Percentiles rank a stretch among this genome's conserved stretches.
phyloP scores from a whole-genome alignment of 192 early-diverging fungal species.

The Nowakowskiella sp. region DNA sequence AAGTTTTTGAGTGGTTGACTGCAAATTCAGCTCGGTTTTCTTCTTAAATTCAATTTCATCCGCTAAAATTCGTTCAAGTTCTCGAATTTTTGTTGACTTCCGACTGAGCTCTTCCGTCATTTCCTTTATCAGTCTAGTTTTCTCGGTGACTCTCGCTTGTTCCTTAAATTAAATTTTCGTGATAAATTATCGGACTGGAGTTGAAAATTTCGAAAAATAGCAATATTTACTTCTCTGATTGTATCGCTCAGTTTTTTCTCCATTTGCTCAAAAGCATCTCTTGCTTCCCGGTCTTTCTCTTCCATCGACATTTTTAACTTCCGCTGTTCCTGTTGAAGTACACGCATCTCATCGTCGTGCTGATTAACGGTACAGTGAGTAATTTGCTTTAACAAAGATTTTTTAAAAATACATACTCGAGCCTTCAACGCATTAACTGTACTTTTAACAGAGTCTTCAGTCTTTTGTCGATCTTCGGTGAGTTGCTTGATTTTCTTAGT shows the following conservation, averaged over 20 bases:
- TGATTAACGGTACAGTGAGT: not conserved
- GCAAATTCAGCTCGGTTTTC: no score
- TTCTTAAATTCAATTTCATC: no score
- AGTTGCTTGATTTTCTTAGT: not conserved
- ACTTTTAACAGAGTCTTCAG: not conserved
- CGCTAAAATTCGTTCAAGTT: no score
- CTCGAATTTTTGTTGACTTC: no score
- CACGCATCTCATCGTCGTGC: constrained; percentile 7
- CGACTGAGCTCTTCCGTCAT: no score
- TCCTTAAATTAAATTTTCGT: no score
- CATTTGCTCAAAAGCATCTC: constrained; percentile 24
- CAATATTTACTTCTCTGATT: constrained; percentile 7
- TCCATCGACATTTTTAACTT: constrained; percentile 23
- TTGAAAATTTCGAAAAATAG: no score
- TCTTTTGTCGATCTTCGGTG: not conserved
- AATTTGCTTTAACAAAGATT: not conserved
- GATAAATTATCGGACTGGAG: no score
- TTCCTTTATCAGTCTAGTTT: no score
- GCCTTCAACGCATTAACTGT: not conserved
- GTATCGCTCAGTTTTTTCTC: constrained; percentile 17
- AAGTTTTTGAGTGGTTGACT: no score
- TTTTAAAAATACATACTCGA: constrained; percentile 1
- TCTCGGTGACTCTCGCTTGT: no score
- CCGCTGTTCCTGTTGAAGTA: constrained; percentile 4
- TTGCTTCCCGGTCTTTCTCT: constrained; percentile 39